Base-by-base conservation (phyloP, 164 flowering plant species). In the Sedum album region DNA sequence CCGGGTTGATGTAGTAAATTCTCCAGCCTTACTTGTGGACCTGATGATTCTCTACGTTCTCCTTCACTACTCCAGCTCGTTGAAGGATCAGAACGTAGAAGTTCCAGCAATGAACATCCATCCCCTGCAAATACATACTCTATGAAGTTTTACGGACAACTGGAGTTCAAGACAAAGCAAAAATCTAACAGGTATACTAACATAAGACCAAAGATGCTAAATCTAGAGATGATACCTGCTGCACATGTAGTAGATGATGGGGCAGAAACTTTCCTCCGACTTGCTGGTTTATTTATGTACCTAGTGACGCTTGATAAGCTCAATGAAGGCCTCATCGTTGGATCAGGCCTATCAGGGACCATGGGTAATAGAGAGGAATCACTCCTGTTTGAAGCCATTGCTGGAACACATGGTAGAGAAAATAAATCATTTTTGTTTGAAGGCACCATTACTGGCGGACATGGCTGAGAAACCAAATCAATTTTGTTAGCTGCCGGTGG, bases 1-100 rank as follows among this genome's bases (percentile, higher is more conserved):
- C 87, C 85, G 41, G 86, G 53, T 71, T 82, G 83, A 75, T 64
- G 39, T 66, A 81, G 60, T 57, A 93, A 73, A 65, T 66, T 74
- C 75, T 89, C 86, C 70, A 93, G 81, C 79, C 85, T 87, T 51
- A 51, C 57, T 51, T 51, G 57, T 1, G 57, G 57, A 51, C 57
- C 57, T 51, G 57, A 51, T n/a, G 57, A 51, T 51, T 51, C 57
- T 51, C 57, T n/a, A n/a, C 57, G 23, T 51, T 51, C 57, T 23
- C 57, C 57, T 21, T 51, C 57, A 11, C 57, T 51, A 23, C 57
- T 21, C 57, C 57, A 51, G 26, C 57, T 51, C 57, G 57, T 51
- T 0, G 57, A 51, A 51, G 57, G 57, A 23, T 51, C 57, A 51
- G 57, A 51, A 5, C 28, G 57, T n/a, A 51, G 57, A 51, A 51